Evolutionary conservation across 306 rosid genomes (phyloP), one percentile per base, ranked within the genome.

Genomic region (Quercus dentata): DNA sequence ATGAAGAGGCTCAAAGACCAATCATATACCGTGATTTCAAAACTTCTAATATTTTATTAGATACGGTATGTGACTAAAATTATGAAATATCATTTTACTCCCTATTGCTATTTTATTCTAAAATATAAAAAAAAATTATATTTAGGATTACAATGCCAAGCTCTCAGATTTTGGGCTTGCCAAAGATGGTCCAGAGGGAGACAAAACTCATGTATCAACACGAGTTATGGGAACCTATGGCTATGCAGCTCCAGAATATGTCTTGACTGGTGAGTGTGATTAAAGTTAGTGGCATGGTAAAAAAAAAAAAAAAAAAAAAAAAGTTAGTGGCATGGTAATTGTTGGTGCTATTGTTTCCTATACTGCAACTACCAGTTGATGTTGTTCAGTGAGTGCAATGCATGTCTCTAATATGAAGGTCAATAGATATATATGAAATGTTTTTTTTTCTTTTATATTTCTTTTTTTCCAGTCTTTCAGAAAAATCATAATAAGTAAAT

Each of bases 101-200:
- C 57, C 27, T 76, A 20, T 57, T 76, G 71, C 35, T 80, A 54
- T 57, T 68, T 75, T 23, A 76, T 52, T 35, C 79, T 77, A n/a
- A 70, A 63, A 55, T 75, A 57, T 63, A 78, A 57, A 76, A 76
- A 76, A 27, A 1, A 11, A 63, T 46, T 78, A 41, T 72, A 62
- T 73, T 67, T 58, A 95, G 99, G 99, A 95, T 79, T 95, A 95
- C 83, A 93, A 93, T 14, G 94, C 97, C 21, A 95, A 93, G 79
- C 98, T 95, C 79, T 95, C 98, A 11, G 99, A 95, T 86, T 95
- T 95, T 52, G 99, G 99, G 76, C 99, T 95, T 41, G 98, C 99
- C 18, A 95, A 93, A 91, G 99, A 95, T 78, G 99, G 92, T 41
- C 99, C 99, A 4, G 97, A 89, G 81, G 98, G 94, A 12, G 97